Evolutionary conservation across 345 rosid genomes (phyloP), one percentile per base, ranked within the genome.

Genomic region (Physaria fendleri): DNA sequence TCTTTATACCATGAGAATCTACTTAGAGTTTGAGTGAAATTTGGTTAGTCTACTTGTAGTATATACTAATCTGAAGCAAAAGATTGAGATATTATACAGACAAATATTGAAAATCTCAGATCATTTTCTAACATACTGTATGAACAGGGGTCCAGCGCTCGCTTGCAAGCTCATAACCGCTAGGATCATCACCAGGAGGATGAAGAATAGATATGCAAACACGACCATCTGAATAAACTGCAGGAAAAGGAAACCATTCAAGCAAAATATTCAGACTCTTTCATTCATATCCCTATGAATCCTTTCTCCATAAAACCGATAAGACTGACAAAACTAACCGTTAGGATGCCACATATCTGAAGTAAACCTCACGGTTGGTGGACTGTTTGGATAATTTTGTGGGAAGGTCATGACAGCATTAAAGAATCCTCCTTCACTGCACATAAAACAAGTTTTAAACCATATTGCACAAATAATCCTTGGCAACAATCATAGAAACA

Each of bases 301-400:
- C 20, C 5, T 46, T 7, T 7, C 3, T 0, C 7, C 5, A 50
- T 11, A 48, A 46, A 27, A 30, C 13, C 2, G 30, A 29, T 39
- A 8, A 8, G 27, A 43, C n/a, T n/a, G 25, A 6, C 4, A 4
- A 28, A 34, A 67, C 76, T 21, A 46, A 93, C 99, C 99, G 42
- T 93, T 93, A 34, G 97, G 99, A 78, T 93, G 99, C 99, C 99
- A 93, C 69, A 93, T 53, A 71, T 93, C 99, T 13, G 97, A 83
- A 15, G 88, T 83, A 71, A 93, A 93, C 81, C 82, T 83, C 56
- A 89, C 90, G 0, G 90, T 78, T 0, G 99, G 95, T 17, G 99
- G 97, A 58, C 95, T 89, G 50, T 80, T 80, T 2, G 99, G 99
- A 38, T 93, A 93, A 63, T 93, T 81, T 29, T 78, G 74, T n/a